These are phyloP conservation scores for Quaeritorhiza haematococci DNA, from an alignment of 371 early-diverging fungal genomes.

Conservation along the genomic window DNA sequence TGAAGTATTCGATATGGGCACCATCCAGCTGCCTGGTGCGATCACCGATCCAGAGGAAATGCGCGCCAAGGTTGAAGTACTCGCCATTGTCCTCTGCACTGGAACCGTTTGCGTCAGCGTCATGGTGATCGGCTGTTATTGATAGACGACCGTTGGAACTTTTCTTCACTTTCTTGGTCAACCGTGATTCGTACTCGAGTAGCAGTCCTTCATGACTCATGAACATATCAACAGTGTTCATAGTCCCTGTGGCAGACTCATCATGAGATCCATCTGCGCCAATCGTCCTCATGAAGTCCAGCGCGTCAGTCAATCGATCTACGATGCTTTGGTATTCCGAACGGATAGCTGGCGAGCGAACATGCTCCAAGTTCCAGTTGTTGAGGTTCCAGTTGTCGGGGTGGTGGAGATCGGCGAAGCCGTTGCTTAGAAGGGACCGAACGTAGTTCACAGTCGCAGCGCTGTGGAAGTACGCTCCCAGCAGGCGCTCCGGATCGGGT, in stretches of 20 bases:
- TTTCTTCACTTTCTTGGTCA: conserved; percentile 72
- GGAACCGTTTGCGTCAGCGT: no score
- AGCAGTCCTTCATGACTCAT: conserved; percentile 92
- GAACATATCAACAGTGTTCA: conserved; percentile 78
- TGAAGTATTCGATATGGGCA: conserved; percentile 93
- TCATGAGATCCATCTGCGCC: conserved; percentile 61
- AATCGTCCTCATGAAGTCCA: conserved; percentile 89
- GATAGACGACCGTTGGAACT: no score
- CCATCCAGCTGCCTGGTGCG: conserved; percentile 92
- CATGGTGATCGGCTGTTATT: conserved; percentile 4
- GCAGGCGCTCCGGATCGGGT: conserved; percentile 90
- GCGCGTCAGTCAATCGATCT: conserved; percentile 73
- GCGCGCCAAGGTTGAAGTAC: conserved; percentile 76
- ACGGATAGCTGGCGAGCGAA: conserved; percentile 71
- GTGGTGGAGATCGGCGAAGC: conserved; percentile 86
- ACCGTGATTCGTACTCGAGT: conserved; percentile 82
- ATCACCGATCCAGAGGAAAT: conserved; percentile 97
- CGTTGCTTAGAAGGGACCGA: conserved; percentile 71
- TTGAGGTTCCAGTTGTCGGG: conserved; percentile 53
- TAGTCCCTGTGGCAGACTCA: conserved; percentile 4
- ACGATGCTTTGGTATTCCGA: conserved; percentile 87
- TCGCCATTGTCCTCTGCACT: conserved; percentile 27
- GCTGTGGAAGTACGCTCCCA: conserved; percentile 93
- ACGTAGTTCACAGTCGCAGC: conserved; percentile 95
- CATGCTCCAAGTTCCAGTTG: conserved; percentile 84